Percentiles rank a stretch among this genome's conserved stretches.
phyloP scores from a whole-genome alignment of 108 stramenopile genomes.

The Discostella stelligeroides region DNA sequence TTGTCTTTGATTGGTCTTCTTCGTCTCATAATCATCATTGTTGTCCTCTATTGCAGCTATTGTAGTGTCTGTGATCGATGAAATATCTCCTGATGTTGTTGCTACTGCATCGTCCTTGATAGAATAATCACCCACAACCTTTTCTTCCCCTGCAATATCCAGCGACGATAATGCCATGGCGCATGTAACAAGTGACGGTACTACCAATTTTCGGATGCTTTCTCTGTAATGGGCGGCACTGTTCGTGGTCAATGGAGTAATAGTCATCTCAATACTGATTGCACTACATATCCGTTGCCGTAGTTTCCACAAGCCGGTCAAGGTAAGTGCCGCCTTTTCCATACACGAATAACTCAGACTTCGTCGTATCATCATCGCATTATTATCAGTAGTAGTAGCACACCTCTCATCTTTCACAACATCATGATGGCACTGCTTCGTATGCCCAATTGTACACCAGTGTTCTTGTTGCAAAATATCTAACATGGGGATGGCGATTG shows the following conservation, averaged over 20 bases:
- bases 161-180: conserved; percentile 34
- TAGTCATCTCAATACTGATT: background rate
- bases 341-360: conserved; percentile 20
- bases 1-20: conserved; percentile 3
- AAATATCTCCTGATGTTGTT: background rate
- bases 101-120: background rate
- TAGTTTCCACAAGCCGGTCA: background rate
- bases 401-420: background rate
- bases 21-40: background rate
- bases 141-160: conserved; percentile 13
- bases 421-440: background rate
- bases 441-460: no score
- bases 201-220: conserved; percentile 7
- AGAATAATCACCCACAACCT: no score
- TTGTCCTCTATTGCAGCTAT: no score
- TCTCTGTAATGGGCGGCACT: background rate
- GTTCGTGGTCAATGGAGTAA: conserved; percentile 1
- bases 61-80: background rate
- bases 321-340: conserved; percentile 19
- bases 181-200: conserved; percentile 33
- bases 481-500: conserved; percentile 20
- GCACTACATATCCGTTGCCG: background rate
- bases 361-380: background rate
- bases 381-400: no score
- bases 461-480: conserved; percentile 10